Evolutionary conservation across 306 rosid species (phyloP), one percentile per base, ranked within the genome.

Genomic region (Pyrus pyrifolia): DNA sequence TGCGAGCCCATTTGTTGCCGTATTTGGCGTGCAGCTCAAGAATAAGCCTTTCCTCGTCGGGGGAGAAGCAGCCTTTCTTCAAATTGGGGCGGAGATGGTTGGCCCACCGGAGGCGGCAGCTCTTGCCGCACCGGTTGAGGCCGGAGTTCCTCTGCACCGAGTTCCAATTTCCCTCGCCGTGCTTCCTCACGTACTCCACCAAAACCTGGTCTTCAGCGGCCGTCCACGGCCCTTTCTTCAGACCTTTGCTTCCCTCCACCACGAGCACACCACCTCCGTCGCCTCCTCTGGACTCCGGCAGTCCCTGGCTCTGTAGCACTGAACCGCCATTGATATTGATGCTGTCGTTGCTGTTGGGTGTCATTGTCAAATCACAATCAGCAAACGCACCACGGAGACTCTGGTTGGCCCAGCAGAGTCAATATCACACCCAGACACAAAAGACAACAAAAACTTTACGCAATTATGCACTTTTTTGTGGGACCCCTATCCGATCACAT

Each of bases 1-100:
- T 94, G 79, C 93, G 84, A n/a, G 98, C 98, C 98, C 98, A 94
- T 85, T 94, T 94, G 86, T 94, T 94, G 73, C 98, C 97, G 49
- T 78, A 85, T 40, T 86, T 93, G 22, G 97, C 76, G 59, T 94
- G 98, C 6, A 94, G 93, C 11, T 89, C 91, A 52, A 90, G 79
- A 79, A 94, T 94, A 58, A 86, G 91, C 23, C 89, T 80, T 81
- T 94, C 97, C 66, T 94, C 98, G 3, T 90, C 91, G 0, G 83
- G 88, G 4, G 93, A 80, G 73, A 94, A 90, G 1, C 91, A 82
- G 13, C 98, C 97, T 52, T 91, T 94, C 79, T 87, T 94, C 82
- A 94, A 79, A 76, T 91, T 85, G 11, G 98, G 98, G 23, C 97
- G 72, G 31, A 94, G 78, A 76, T 94, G 98, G 66, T 94, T 94